A percentile compares a stretch with the other conserved stretches of the same genome.
These are phyloP conservation scores for Trypanosoma rangeli DNA, from an alignment of 208 protist genomes.

Conservation along the genomic window DNA sequence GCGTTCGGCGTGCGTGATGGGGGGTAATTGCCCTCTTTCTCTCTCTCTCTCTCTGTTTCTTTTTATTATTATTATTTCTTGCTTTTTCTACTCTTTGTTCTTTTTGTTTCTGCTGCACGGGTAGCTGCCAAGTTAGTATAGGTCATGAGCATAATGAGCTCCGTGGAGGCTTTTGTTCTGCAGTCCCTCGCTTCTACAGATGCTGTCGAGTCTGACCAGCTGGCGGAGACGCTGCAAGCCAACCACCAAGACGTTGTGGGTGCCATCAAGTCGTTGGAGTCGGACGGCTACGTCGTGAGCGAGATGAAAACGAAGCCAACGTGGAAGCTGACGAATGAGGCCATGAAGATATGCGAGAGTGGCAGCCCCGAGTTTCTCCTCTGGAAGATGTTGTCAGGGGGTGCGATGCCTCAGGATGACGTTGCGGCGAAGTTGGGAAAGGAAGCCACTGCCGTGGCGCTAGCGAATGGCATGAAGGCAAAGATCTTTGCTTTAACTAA, in stretches of 20 bases:
- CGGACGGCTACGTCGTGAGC: conserved; percentile 76
- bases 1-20: not conserved
- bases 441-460: conserved; percentile 63
- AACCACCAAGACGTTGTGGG: conserved; percentile 91
- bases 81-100: conserved; percentile 7
- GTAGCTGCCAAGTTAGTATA: not conserved
- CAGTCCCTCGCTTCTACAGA: conserved; percentile 38
- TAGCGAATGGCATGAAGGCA: conserved; percentile 93
- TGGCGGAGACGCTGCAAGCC: conserved; percentile 53
- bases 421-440: conserved; percentile 61
- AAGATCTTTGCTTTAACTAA: conserved; percentile 92
- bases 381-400: conserved; percentile 50
- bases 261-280: conserved; percentile 88
- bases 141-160: conserved; percentile 17
- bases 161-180: conserved; percentile 21
- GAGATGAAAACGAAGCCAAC: conserved; percentile 47
- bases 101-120: not conserved
- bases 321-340: conserved; percentile 85
- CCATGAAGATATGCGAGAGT: conserved; percentile 61
- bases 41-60: conserved; percentile 5
- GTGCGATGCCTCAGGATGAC: conserved; percentile 40
- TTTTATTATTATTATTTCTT: too few species aligned
- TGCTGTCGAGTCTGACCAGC: conserved; percentile 45
- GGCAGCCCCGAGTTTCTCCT: conserved; percentile 92
- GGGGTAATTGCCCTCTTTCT: not conserved